Evolutionary conservation across 1,139 yeast species (phyloP).

Genomic region (Blastobotrys persicus): DNA sequence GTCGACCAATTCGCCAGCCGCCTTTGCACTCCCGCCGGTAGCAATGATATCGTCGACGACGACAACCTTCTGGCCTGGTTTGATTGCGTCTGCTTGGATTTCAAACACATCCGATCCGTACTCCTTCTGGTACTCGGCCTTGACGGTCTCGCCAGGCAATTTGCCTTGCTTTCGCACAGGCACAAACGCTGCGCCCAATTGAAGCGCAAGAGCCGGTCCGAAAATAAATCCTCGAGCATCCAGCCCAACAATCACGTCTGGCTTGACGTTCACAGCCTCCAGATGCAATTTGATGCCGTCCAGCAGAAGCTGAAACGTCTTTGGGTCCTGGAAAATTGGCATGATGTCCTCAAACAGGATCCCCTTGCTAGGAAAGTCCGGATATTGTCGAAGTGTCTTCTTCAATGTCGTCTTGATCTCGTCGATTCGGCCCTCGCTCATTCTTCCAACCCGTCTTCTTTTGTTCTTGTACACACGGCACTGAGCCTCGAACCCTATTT

Average conservation of each 20-base stretch:
- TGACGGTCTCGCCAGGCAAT: slow-evolving; percentile 78
- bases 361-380: slow-evolving; percentile 93
- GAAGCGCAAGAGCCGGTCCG: slow-evolving; percentile 93
- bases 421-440: slow-evolving; percentile 4
- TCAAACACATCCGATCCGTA: slow-evolving; percentile 87
- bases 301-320: slow-evolving; percentile 72
- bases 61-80: slow-evolving; percentile 74
- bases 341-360: slow-evolving; percentile 90
- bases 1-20: slow-evolving; percentile 83
- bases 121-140: slow-evolving; percentile 81
- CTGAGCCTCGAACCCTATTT: no score
- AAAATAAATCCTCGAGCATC: slow-evolving; percentile 96
- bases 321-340: slow-evolving; percentile 86
- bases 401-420: slow-evolving; percentile 27
- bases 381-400: slow-evolving; percentile 57
- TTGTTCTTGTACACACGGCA: no score
- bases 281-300: slow-evolving; percentile 78
- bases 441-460: no score
- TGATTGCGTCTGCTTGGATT: slow-evolving; percentile 80
- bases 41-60: slow-evolving; percentile 96
- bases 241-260: slow-evolving; percentile 88
- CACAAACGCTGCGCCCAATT: slow-evolving; percentile 83
- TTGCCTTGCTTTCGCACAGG: slow-evolving; percentile 96
- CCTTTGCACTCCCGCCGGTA: slow-evolving; percentile 94
- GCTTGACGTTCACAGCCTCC: slow-evolving; percentile 53